Percentiles rank a stretch among this genome's conserved stretches.
These are phyloP conservation scores for Flagelloscypha sp. DNA, from an alignment of 768 basidiomycete genomes.

Conservation along the genomic window DNA sequence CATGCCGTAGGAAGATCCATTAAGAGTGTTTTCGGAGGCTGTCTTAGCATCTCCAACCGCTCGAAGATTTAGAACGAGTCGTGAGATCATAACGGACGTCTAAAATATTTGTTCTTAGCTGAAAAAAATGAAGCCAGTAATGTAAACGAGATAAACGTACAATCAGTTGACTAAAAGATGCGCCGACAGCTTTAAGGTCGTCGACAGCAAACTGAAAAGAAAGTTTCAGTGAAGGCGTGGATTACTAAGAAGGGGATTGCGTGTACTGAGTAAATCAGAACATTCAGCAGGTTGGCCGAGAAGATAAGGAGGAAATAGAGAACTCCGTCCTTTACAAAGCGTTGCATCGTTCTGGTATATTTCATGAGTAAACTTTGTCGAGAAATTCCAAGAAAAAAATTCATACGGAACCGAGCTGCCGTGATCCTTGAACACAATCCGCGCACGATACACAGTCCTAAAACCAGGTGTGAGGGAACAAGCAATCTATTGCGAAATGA, in stretches of 20 bases:
- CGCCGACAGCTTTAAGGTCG: slow-evolving; percentile 23
- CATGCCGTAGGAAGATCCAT: no score
- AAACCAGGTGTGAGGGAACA: no score
- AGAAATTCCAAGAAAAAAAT: no score
- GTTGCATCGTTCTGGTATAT: slow-evolving; percentile 12
- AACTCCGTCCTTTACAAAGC: slow-evolving; percentile 20
- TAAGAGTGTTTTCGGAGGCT: no score
- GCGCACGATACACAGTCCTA: no score
- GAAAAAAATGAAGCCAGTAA: no score
- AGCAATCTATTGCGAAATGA: no score
- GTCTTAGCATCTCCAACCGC: slow-evolving; percentile 3
- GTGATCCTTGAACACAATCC: no score
- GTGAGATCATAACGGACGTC: slow-evolving; percentile 22
- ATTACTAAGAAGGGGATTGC: no score
- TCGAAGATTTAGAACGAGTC: slow-evolving; percentile 23
- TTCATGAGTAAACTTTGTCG: background rate
- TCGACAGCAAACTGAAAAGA: slow-evolving; percentile 11
- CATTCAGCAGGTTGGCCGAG: slow-evolving; percentile 18
- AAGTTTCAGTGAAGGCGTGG: background rate
- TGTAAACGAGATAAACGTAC: no score
- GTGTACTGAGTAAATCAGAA: slow-evolving; percentile 20
- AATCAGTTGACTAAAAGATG: slow-evolving; percentile 23
- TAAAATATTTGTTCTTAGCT: no score
- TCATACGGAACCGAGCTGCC: no score
- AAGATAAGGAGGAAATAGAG: slow-evolving; percentile 22